phyloP scores from a whole-genome alignment of 2,329 filamentous ascomycete species.

The Ilyonectria destructans region DNA sequence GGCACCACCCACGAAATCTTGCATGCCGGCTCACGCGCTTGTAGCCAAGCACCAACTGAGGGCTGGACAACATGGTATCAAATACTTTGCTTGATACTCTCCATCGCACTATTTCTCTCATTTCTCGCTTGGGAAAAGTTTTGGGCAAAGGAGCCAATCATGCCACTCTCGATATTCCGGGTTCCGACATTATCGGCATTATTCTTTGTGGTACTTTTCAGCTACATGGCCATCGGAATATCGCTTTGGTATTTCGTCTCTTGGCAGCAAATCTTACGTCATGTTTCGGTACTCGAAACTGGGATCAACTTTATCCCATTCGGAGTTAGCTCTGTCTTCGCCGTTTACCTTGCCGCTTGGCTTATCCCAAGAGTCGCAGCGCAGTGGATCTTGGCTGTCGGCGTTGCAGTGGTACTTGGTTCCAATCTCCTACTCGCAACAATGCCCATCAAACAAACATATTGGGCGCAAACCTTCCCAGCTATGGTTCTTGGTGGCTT shows the following conservation, averaged over 20 bases:
- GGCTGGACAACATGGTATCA: conserved; percentile 63
- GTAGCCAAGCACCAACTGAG: conserved; percentile 59
- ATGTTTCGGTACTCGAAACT: conserved; percentile 57
- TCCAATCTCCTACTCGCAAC: conserved; percentile 53
- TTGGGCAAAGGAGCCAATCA: conserved; percentile 59
- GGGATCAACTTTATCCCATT: conserved; percentile 58
- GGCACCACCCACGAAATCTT: no score
- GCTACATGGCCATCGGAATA: conserved; percentile 66
- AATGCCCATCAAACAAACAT: conserved; percentile 62
- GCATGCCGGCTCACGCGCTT: not conserved
- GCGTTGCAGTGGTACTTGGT: conserved; percentile 43
- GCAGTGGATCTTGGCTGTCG: conserved; percentile 65
- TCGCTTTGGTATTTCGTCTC: conserved; percentile 65
- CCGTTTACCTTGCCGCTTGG: conserved; percentile 57
- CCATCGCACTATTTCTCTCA: conserved; percentile 48
- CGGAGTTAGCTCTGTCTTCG: conserved; percentile 55
- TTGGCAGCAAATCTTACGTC: conserved; percentile 62
- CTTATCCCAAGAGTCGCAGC: conserved; percentile 64
- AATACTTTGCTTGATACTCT: conserved; percentile 57
- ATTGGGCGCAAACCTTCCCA: conserved; percentile 59
- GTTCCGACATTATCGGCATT: conserved; percentile 62
- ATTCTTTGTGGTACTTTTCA: conserved; percentile 61
- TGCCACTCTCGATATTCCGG: conserved; percentile 63
- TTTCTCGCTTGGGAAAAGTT: conserved; percentile 62
- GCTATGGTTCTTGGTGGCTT: conserved; percentile 52